Percentiles rank a stretch among this genome's conserved stretches.
phyloP scores from a whole-genome alignment of 345 rosid genomes.

The Sisymbrium altissimum region DNA sequence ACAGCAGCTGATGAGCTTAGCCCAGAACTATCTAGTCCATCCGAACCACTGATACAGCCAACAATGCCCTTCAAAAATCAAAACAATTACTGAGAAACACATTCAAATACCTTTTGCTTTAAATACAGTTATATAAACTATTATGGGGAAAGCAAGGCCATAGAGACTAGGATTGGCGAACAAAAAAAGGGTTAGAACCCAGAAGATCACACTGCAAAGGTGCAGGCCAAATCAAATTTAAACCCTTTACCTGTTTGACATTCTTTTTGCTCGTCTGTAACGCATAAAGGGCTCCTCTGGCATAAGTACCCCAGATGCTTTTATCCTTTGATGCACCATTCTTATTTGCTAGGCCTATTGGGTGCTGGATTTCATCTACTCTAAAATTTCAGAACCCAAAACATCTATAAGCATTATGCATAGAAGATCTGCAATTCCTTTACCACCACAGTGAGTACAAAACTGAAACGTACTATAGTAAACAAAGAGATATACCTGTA shows the following conservation, averaged over 20 bases:
- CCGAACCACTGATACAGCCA: conserved; percentile 80
- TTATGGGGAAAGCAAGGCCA: conserved; percentile 7
- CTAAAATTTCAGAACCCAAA: conserved; percentile 35
- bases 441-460: not conserved
- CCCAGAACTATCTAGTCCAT: conserved; percentile 92
- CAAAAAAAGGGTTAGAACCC: conserved; percentile 6
- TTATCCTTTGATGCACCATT: conserved; percentile 39
- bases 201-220: not conserved
- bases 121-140: not conserved
- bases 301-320: conserved; percentile 78
- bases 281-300: conserved; percentile 85
- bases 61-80: conserved; percentile 68
- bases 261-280: conserved; percentile 55
- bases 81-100: conserved; percentile 17
- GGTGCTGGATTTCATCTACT: conserved; percentile 61
- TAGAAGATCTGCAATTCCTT: not conserved
- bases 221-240: not conserved
- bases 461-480: not conserved
- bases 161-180: conserved; percentile 11
- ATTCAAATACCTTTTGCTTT: not conserved
- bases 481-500: not conserved
- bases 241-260: conserved; percentile 53
- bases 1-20: conserved; percentile 99
- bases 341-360: conserved; percentile 35
- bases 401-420: conserved; percentile 13